phyloP scores from a whole-genome alignment of 768 basidiomycete species.

The Lactarius pseudohatsudake region DNA sequence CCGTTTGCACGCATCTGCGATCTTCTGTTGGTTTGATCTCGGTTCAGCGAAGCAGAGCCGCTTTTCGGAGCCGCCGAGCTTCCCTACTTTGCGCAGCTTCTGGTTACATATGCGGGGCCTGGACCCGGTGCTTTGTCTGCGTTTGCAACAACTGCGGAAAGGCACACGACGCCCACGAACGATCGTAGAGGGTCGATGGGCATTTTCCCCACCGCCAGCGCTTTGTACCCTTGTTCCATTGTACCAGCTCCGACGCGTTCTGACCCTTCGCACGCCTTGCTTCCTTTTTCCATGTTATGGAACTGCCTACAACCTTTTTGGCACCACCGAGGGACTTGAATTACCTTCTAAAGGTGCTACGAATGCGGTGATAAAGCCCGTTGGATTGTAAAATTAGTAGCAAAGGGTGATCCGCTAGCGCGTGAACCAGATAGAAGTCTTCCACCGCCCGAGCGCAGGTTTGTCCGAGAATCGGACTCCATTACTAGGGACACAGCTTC shows the following conservation, averaged over 20 bases:
- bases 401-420: background rate
- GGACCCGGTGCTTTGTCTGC: background rate
- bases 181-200: background rate
- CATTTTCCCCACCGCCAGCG: background rate
- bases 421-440: background rate
- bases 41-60: background rate
- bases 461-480: background rate
- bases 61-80: background rate
- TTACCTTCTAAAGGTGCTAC: background rate
- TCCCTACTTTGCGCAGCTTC: background rate
- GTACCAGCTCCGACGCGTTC: background rate
- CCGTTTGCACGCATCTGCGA: background rate
- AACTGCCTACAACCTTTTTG: background rate
- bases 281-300: background rate
- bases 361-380: background rate
- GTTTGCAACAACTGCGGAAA: background rate
- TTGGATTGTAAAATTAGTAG: background rate
- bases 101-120: background rate
- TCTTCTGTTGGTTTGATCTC: background rate
- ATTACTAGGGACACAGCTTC: too few species aligned
- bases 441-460: background rate
- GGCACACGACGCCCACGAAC: background rate
- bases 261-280: background rate
- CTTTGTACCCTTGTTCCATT: background rate
- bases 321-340: background rate